A percentile compares a stretch with the other conserved stretches of the same genome.
phyloP scores from a whole-genome alignment of 2,329 filamentous ascomycete species.

The Penicillium sp. region DNA sequence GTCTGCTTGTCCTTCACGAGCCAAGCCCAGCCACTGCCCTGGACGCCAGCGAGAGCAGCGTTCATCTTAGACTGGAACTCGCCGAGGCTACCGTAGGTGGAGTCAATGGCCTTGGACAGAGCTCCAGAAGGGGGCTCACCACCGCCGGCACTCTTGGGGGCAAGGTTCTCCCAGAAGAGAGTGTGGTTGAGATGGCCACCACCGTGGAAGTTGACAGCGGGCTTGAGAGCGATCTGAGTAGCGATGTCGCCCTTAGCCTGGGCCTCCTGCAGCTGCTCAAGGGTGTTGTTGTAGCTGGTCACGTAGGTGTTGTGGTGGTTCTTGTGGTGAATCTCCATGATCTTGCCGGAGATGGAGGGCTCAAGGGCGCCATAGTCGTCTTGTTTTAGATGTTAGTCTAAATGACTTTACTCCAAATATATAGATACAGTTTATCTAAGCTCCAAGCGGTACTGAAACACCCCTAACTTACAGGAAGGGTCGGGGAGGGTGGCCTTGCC shows the following conservation, averaged over 20 bases:
- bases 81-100: constrained; percentile 58
- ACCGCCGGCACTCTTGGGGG: constrained; percentile 59
- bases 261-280: constrained; percentile 65
- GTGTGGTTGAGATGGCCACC: constrained; percentile 63
- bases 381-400: constrained; percentile 37
- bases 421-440: background rate
- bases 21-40: constrained; percentile 65
- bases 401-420: background rate
- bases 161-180: constrained; percentile 67
- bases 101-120: constrained; percentile 58
- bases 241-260: constrained; percentile 53
- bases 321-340: constrained; percentile 94
- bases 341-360: constrained; percentile 75
- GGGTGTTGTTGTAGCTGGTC: constrained; percentile 77
- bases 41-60: constrained; percentile 61
- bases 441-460: background rate
- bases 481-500: constrained; percentile 93
- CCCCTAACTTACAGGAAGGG: constrained; percentile 63
- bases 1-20: constrained; percentile 62
- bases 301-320: constrained; percentile 96
- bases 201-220: constrained; percentile 63
- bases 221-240: constrained; percentile 58
- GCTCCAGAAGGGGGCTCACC: constrained; percentile 60
- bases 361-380: constrained; percentile 98
- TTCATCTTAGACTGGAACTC: constrained; percentile 63